Base-by-base conservation (phyloP, 1,284 basidiomycete species). In the Trichosporon asahii region DNA sequence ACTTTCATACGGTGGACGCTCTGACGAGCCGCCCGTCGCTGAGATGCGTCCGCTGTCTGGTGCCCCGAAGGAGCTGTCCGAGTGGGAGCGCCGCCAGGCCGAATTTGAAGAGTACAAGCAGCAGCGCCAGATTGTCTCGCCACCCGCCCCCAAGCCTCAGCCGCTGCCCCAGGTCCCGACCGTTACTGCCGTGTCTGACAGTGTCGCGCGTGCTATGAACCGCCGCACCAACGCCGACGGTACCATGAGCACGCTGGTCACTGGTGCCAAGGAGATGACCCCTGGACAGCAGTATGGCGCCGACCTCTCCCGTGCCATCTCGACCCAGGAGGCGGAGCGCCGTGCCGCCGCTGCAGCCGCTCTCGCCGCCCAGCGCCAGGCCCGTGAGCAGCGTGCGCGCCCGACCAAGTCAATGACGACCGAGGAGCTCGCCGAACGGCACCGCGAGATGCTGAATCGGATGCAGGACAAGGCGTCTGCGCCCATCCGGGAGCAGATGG, bases 381-480 rank as follows among this genome's bases (percentile, higher is more conserved):
- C 64, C 14, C 71, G 53, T 40, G 14, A 27, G 44, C 31, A 31
- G 21, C 44, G 53, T 21, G n/a, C 53, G 40, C 70, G 71, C 15
- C 27, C 40, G 1, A 57, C 67, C 64, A 72, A 72, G 11, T 75
- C 78, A 2, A 80, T 83, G 76, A 82, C 82, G 6, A 77, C 78
- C 23, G 81, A 83, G 31, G 81, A 84, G 66, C 76, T 84, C 5
- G 75, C 77, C 1, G 78, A 78, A 9, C 77, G 82, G n/a, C 83
- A 84, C 65, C 74, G 80, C 18, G 74, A 77, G 44, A 72, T 76
- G 21, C 65, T 84, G n/a, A 75, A 76, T 1, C 71, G 76, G 64
- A 68, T 84, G 60, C 83, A 84, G 72, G 72, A 79, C 31, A 78
- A 79, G 1, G 76, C 82, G 25, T 79, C 78, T 3, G 72, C 71